A percentile compares a stretch with the other conserved stretches of the same genome.
These are phyloP conservation scores for Lactifluus pinguis DNA, from an alignment of 768 basidiomycete species.

Conservation along the genomic window DNA sequence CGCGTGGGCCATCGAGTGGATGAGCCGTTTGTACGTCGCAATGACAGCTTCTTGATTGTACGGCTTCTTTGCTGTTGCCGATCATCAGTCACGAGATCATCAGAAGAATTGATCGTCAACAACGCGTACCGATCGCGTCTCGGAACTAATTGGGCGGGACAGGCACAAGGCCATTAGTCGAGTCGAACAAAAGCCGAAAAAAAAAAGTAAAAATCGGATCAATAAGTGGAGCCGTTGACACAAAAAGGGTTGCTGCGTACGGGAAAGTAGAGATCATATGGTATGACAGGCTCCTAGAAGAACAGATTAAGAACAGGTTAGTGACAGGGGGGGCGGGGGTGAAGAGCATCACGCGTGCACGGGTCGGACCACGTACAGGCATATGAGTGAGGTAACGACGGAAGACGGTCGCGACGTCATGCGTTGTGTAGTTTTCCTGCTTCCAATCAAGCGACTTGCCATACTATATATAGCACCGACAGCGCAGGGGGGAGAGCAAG, in stretches of 20 bases:
- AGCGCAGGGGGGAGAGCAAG: background rate
- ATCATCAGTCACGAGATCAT: constrained; percentile 11
- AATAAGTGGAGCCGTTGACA: constrained; percentile 4
- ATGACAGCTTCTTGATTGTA: constrained; percentile 66
- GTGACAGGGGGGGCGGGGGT: constrained; percentile 5
- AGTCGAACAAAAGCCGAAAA: background rate
- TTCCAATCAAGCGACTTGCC: constrained; percentile 93
- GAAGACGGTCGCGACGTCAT: constrained; percentile 96
- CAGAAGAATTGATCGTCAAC: background rate
- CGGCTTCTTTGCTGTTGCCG: constrained; percentile 48
- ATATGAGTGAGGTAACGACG: constrained; percentile 92
- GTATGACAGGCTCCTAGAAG: constrained; percentile 86
- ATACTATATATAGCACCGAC: constrained; percentile 45
- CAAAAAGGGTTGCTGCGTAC: constrained; percentile 40
- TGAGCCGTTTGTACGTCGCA: constrained; percentile 73
- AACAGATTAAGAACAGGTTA: constrained; percentile 1
- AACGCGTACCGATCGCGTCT: constrained; percentile 55
- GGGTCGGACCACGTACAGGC: constrained; percentile 56
- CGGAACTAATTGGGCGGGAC: constrained; percentile 48
- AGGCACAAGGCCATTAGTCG: background rate
- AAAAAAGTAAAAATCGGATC: constrained; percentile 13
- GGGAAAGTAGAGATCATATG: constrained; percentile 77
- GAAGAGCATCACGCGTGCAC: background rate
- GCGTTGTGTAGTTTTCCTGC: constrained; percentile 76
- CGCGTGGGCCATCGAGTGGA: constrained; percentile 72